phyloP scores from a whole-genome alignment of 2,329 filamentous ascomycete genomes.

The Tolypocladium tundrense region DNA sequence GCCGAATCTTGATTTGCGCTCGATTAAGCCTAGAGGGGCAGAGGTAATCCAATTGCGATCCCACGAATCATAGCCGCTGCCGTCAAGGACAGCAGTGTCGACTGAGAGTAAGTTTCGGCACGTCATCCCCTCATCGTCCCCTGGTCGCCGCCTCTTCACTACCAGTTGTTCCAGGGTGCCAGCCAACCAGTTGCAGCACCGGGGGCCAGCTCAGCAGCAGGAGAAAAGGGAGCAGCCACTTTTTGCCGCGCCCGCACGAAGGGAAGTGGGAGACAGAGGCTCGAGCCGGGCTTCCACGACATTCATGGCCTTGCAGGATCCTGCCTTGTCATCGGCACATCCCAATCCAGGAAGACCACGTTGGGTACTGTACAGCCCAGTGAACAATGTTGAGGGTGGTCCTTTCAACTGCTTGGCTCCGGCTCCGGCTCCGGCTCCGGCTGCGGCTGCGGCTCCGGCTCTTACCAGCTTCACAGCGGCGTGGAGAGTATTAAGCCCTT shows the following conservation, averaged over 20 bases:
- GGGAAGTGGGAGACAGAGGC: background rate
- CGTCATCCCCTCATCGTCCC: background rate
- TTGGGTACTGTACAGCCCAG: background rate
- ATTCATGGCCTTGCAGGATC: background rate
- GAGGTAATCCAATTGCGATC: no score
- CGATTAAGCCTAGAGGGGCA: background rate
- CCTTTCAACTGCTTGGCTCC: background rate
- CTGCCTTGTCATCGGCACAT: background rate
- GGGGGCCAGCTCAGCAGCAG: background rate
- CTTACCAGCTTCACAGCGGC: background rate
- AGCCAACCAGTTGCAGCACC: background rate
- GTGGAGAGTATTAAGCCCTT: background rate
- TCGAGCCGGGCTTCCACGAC: background rate
- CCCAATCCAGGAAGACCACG: background rate
- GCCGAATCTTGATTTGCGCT: slow-evolving; percentile 5
- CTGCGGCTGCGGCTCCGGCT: background rate
- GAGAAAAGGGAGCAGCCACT: background rate
- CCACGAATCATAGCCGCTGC: background rate
- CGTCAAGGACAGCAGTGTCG: background rate
- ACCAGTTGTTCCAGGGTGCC: background rate
- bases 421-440: background rate
- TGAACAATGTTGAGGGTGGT: background rate
- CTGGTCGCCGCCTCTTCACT: background rate
- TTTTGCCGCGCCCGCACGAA: background rate
- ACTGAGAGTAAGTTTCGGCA: background rate